These are phyloP conservation scores for Raffaelea ambrosiae DNA, from an alignment of 2,329 filamentous ascomycete genomes.

Conservation along the genomic window DNA sequence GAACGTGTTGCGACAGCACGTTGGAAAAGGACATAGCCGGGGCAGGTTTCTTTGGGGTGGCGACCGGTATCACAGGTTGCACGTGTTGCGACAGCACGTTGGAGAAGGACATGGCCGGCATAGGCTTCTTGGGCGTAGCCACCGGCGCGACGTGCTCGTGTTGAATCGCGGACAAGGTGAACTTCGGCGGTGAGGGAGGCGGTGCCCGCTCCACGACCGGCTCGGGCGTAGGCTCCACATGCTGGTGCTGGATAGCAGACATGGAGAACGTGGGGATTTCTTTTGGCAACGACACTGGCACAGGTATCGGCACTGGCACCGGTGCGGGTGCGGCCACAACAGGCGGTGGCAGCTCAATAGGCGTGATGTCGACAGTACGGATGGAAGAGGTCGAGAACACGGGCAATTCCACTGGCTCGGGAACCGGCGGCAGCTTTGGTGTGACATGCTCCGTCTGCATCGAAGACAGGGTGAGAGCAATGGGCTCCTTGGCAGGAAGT, in stretches of 20 bases:
- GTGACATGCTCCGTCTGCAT: constrained; percentile 5
- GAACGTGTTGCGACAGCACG: constrained; percentile 4
- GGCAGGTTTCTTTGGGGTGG: constrained; percentile 5
- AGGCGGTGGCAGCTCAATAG: constrained; percentile 7
- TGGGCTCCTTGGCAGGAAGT: no score
- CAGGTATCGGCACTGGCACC: constrained; percentile 1
- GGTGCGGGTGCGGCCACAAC: not conserved
- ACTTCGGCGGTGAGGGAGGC: constrained; percentile 27
- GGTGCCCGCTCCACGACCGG: constrained; percentile 11
- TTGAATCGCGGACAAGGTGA: constrained; percentile 28
- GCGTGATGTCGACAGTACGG: not conserved
- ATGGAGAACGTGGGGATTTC: constrained; percentile 16
- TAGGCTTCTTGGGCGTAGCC: constrained; percentile 8
- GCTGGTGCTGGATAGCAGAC: constrained; percentile 34
- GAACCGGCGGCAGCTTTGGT: constrained; percentile 2
- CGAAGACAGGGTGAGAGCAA: constrained; percentile 4
- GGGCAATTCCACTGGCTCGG: constrained; percentile 3
- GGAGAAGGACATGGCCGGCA: constrained; percentile 10
- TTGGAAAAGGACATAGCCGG: constrained; percentile 10
- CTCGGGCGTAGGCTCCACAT: constrained; percentile 18
- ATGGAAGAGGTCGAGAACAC: constrained; percentile 8
- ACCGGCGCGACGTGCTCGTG: constrained; percentile 22
- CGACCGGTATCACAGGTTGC: constrained; percentile 14
- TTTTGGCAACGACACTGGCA: constrained; percentile 2
- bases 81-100: constrained; percentile 7